phyloP scores from a whole-genome alignment of 495 filamentous ascomycete species.

The Penicillium paxilli region DNA sequence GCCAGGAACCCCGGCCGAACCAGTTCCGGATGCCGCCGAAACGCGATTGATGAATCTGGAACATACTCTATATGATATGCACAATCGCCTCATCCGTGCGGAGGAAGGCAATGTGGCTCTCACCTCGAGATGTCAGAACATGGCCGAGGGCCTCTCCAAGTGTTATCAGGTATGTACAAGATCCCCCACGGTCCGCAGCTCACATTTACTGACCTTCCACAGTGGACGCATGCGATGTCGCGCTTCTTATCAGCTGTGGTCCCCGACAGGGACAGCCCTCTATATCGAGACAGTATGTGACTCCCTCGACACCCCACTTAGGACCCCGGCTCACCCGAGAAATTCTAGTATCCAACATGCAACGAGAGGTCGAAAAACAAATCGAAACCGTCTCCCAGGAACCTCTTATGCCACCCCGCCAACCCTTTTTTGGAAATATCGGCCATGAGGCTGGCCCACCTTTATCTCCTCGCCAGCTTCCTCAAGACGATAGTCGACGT shows the following conservation, averaged over 20 bases:
- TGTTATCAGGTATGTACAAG: slow-evolving; percentile 64
- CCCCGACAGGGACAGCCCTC: slow-evolving; percentile 61
- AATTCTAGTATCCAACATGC: slow-evolving; percentile 68
- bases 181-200: too few relatives aligned
- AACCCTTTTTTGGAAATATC: slow-evolving; percentile 73
- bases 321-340: background rate
- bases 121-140: slow-evolving; percentile 75
- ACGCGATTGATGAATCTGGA: slow-evolving; percentile 75
- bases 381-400: slow-evolving; percentile 75
- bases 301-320: background rate
- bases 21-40: slow-evolving; percentile 75
- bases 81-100: slow-evolving; percentile 68
- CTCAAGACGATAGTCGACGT: slow-evolving; percentile 82
- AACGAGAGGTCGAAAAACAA: slow-evolving; percentile 82
- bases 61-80: slow-evolving; percentile 79
- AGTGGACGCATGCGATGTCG: slow-evolving; percentile 78
- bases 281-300: slow-evolving; percentile 58
- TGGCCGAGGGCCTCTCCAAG: slow-evolving; percentile 78
- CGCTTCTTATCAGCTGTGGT: slow-evolving; percentile 68
- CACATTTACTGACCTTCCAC: too few relatives aligned
- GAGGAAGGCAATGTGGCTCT: slow-evolving; percentile 82
- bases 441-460: slow-evolving; percentile 70
- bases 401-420: slow-evolving; percentile 68
- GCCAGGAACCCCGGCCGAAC: slow-evolving; percentile 81
- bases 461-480: slow-evolving; percentile 86